Conservation (phyloP, 768 basidiomycete genomes). For the Boletus edulis region DNA sequence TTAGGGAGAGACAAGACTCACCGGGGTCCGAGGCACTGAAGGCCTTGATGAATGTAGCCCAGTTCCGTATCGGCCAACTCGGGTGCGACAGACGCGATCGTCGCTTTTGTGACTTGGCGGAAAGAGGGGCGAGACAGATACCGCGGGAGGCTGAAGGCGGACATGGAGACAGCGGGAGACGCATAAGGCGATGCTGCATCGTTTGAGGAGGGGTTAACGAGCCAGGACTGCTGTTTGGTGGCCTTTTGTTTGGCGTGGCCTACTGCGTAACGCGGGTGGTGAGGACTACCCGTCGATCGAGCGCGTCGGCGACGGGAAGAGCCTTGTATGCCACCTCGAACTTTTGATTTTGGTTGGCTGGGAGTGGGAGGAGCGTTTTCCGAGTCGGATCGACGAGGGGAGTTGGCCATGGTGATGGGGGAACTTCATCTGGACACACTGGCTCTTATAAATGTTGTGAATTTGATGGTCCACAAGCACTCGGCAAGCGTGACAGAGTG, state of each 20-base stretch:
- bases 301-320: conserved; percentile 41
- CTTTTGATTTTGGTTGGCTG: conserved; percentile 12
- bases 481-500: conserved; percentile 23
- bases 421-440: neutral
- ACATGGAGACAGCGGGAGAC: conserved; percentile 6
- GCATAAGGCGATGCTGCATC: conserved; percentile 6
- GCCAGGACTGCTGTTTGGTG: conserved; percentile 9
- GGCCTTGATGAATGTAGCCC: conserved; percentile 27
- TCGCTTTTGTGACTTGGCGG: conserved; percentile 9
- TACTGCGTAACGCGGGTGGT: conserved; percentile 33
- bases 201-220: conserved; percentile 21
- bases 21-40: conserved; percentile 28
- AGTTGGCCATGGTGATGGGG: conserved; percentile 25
- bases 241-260: conserved; percentile 39
- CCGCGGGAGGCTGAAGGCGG: conserved; percentile 20
- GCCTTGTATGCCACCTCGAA: conserved; percentile 30
- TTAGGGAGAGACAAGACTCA: conserved; percentile 2
- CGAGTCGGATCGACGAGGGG: conserved; percentile 21
- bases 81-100: conserved; percentile 23
- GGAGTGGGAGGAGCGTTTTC: conserved; percentile 35
- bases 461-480: too few species aligned
- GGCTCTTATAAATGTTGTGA: conserved; percentile 20
- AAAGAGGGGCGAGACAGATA: conserved; percentile 22
- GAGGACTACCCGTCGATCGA: conserved; percentile 28
- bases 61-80: conserved; percentile 24